Base-by-base conservation (phyloP, 202 grass and related monocot species). In the Zizania palustris region DNA sequence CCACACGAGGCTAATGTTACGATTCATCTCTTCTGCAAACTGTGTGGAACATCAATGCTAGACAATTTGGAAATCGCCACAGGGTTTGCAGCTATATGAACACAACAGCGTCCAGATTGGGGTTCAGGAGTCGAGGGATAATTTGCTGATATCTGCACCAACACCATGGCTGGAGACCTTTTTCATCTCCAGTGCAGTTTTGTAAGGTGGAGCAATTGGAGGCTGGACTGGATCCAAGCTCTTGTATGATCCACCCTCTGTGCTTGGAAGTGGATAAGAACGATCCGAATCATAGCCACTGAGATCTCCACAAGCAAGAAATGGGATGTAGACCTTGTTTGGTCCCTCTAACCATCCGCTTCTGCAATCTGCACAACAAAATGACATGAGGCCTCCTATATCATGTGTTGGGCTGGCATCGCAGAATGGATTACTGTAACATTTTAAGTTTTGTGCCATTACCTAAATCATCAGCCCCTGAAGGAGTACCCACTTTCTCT, bases 331-430 rank as follows among this genome's bases (percentile, higher is more conserved):
- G 19, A 92, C 77, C 72, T 93, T 92, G 88, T 92, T 97, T 59
- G 91, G 82, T 56, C 94, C 94, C 81, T 97, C 91, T 14, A 97
- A 43, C 94, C 94, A 97, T 15, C 94, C 94, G 42, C 96, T 92
- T 74, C 85, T 89, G 77, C 96, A 98, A 72, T 95, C 96, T 98
- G 85, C 41, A 34, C 60, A 53, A 75, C 0, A 51, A 83, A 67
- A 12, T 49, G 36, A 46, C 28, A 36, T 72, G 43, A 22, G 4
- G n/a, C 6, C 3, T 45, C 53, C 3, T 20, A 45, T 5, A 63
- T 63, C 10, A 73, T 41, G 33, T 35, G 18, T 1, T 53, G 60
- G 14, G n/a, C 12, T 50, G 51, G 51, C 45, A 1, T 35, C 34
- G 13, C 8, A 6, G 3, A 9, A 4, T 36, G 45, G 16, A 18